Evolutionary conservation across 768 basidiomycete species (phyloP), one percentile per base, ranked within the genome.

Genomic region (Xerocomellus intermedius): DNA sequence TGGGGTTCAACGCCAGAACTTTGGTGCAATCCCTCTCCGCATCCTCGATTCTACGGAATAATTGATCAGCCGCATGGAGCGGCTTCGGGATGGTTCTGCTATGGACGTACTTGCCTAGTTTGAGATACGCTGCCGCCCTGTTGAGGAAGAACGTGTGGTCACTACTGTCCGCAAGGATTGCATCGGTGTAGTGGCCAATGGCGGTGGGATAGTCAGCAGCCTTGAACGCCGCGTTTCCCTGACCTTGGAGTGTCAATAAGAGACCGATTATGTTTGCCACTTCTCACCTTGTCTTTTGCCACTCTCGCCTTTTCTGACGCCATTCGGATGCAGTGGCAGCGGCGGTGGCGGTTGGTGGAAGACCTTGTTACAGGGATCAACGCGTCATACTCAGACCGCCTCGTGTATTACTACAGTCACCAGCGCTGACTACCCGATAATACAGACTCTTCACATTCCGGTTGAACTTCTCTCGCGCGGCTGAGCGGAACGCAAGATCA

Each of bases 171-270:
- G 85, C 81, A 19, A 91, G 69, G 42, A 89, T 83, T 4, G 95
- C 94, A 1, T 82, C 74, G 32, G 90, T 88, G 73, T 97, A 98
- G 67, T 92, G 86, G 0, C 92, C 93, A 48, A 98, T 80, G 0
- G 94, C 91, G 28, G 78, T 75, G 1, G 85, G 82, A 69, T 82
- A 95, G 67, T 94, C 83, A 3, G 83, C 89, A 2, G 79, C 74
- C 68, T 92, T 92, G 80, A 95, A 97, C 0, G 92, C 84, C 5
- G 78, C 74, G 61, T 98, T 96, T 52, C 95, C 95, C 94, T 96
- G 61, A 12, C 22, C 48, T 17, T 5, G 30, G 4, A 36, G 41
- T 35, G 22, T 50, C 22, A 44, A 45, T 8, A 38, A 24, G 41
- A 26, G 24, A 16, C 32, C 22, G 13, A 22, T 33, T 48, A 5